These are phyloP conservation scores for Trebouxia sp. DNA, from an alignment of 139 green algal genomes.

Conservation along the genomic window DNA sequence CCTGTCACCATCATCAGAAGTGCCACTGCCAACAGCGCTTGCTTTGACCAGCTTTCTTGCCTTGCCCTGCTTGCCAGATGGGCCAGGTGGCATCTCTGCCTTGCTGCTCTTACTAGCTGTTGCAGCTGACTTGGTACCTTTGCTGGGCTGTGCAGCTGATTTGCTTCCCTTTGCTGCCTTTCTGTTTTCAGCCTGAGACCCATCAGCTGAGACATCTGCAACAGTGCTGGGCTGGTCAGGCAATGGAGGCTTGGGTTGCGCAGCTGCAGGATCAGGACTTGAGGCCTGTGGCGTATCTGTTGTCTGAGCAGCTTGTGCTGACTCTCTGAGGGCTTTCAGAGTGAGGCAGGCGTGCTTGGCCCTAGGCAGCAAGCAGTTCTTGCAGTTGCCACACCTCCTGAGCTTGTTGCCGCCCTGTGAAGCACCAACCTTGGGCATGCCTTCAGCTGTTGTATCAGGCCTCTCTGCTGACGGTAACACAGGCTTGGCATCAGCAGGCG, in stretches of 20 bases:
- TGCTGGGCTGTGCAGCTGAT: not conserved
- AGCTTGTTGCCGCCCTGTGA: too few species aligned
- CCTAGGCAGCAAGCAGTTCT: not conserved
- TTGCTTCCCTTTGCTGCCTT: not conserved
- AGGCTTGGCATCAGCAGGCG: not conserved
- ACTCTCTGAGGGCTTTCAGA: not conserved
- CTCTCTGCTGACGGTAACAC: too few species aligned
- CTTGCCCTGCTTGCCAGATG: not conserved
- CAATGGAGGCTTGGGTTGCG: not conserved
- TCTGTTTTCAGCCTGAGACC: not conserved
- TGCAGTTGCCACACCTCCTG: conserved; percentile 4
- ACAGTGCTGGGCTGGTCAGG: not conserved
- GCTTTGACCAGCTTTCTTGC: not conserved
- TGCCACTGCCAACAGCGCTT: not conserved
- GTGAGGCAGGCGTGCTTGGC: not conserved
- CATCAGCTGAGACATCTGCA: not conserved
- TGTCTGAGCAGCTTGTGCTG: not conserved
- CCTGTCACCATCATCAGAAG: not conserved
- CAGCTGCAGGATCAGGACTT: not conserved
- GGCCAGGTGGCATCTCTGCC: not conserved
- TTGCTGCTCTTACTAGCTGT: not conserved
- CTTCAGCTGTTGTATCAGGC: too few species aligned
- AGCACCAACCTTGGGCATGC: too few species aligned
- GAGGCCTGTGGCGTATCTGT: not conserved
- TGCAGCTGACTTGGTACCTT: not conserved